These are phyloP conservation scores for Fremontodendron californicum DNA, from an alignment of 345 rosid species.

Conservation along the genomic window DNA sequence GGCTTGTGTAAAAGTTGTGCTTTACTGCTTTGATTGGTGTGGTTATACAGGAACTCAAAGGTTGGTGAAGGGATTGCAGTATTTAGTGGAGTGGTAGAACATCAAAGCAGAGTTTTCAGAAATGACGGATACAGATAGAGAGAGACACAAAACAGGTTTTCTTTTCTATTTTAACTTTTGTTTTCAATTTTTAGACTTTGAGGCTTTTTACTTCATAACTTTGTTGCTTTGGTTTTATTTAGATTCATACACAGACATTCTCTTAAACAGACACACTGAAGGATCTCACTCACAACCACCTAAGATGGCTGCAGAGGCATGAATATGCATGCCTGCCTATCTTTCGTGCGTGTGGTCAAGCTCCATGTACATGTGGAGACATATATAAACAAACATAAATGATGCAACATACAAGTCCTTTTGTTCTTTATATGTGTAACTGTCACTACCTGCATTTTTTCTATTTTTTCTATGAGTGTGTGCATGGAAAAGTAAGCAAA, in stretches of 20 bases:
- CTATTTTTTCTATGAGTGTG: background rate
- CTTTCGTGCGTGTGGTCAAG: background rate
- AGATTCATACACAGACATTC: background rate
- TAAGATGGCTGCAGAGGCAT: background rate
- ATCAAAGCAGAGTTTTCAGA: background rate
- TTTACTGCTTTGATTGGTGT: background rate
- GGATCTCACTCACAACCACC: background rate
- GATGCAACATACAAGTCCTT: background rate
- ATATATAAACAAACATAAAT: background rate
- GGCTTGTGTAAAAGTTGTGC: background rate
- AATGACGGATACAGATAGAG: constrained; percentile 44
- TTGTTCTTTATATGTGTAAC: background rate
- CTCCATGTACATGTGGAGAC: background rate
- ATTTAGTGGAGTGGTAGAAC: constrained; percentile 8
- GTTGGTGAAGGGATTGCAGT: constrained; percentile 14
- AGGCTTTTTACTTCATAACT: background rate
- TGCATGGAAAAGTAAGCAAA: background rate
- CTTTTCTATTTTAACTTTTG: background rate
- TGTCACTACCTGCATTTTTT: background rate
- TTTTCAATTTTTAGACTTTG: background rate
- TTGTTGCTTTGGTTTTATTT: background rate
- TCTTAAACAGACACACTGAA: background rate
- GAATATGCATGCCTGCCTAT: background rate
- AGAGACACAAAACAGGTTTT: constrained; percentile 11
- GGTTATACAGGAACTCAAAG: background rate